These are phyloP conservation scores for Pascua sp. DNA, from an alignment of 1,284 basidiomycete genomes.

Conservation along the genomic window DNA sequence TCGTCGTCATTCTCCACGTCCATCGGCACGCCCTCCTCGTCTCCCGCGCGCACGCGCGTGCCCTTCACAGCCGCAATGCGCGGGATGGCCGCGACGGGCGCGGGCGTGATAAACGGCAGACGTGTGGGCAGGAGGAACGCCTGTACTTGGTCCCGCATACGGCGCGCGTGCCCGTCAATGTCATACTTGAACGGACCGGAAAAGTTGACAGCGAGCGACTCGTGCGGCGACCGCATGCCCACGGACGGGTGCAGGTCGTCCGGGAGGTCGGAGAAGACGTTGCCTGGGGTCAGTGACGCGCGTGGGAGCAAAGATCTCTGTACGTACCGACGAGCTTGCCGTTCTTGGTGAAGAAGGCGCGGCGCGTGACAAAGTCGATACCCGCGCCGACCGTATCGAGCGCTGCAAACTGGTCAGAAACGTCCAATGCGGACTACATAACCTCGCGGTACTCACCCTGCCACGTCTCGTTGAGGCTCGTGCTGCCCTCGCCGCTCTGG, in stretches of 20 bases:
- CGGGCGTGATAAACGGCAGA: too few relatives aligned
- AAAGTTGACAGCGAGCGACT: slow-evolving; percentile 63
- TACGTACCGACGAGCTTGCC: slow-evolving; percentile 67
- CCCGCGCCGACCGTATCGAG: slow-evolving; percentile 85
- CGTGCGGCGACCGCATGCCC: slow-evolving; percentile 69
- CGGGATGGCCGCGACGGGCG: too few relatives aligned
- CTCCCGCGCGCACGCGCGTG: not conserved
- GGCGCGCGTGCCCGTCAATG: slow-evolving; percentile 68
- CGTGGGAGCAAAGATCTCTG: not conserved
- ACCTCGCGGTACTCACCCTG: slow-evolving; percentile 35
- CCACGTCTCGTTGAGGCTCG: slow-evolving; percentile 63
- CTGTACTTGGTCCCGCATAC: slow-evolving; percentile 25
- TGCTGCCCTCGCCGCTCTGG: slow-evolving; percentile 64
- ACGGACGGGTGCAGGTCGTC: slow-evolving; percentile 74
- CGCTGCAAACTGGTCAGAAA: slow-evolving; percentile 50
- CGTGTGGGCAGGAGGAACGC: not conserved
- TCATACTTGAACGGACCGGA: slow-evolving; percentile 77
- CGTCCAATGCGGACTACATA: not conserved
- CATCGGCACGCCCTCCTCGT: not conserved
- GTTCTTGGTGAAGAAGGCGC: slow-evolving; percentile 87
- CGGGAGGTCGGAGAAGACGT: slow-evolving; percentile 64
- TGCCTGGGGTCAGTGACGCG: slow-evolving; percentile 47
- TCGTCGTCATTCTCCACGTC: not conserved
- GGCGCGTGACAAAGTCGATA: slow-evolving; percentile 73
- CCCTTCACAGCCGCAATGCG: too few relatives aligned